phyloP scores from a whole-genome alignment of 2,329 filamentous ascomycete species.

The Acrocalymma vagum region DNA sequence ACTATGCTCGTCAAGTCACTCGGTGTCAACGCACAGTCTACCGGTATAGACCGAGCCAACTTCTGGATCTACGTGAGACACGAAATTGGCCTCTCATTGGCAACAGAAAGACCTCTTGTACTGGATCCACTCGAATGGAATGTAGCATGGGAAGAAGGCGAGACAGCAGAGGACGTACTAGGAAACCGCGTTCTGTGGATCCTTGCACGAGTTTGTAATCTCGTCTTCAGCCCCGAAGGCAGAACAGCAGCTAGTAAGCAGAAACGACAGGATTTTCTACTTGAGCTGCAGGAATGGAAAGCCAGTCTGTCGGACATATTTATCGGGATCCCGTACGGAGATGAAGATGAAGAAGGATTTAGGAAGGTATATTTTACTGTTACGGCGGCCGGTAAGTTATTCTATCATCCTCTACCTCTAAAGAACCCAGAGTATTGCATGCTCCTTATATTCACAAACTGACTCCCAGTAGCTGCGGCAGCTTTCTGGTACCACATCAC shows the following conservation, averaged over 20 bases:
- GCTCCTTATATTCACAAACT: slow-evolving; percentile 1
- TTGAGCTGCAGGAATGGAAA: slow-evolving; percentile 39
- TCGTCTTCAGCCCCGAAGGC: slow-evolving; percentile 33
- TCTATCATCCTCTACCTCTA: not conserved
- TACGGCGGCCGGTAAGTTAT: slow-evolving; percentile 29
- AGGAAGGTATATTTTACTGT: slow-evolving; percentile 41
- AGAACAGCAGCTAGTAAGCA: slow-evolving; percentile 16
- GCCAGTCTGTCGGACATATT: slow-evolving; percentile 35
- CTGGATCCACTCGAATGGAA: slow-evolving; percentile 41
- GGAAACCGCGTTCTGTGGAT: slow-evolving; percentile 44
- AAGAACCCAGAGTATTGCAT: not conserved
- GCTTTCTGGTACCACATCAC: slow-evolving; percentile 44
- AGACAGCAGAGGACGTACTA: slow-evolving; percentile 41
- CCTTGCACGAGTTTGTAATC: slow-evolving; percentile 37
- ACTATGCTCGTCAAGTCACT: slow-evolving; percentile 39
- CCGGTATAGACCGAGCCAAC: slow-evolving; percentile 39
- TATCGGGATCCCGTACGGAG: slow-evolving; percentile 40
- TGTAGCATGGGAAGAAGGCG: slow-evolving; percentile 34
- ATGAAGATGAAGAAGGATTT: slow-evolving; percentile 40
- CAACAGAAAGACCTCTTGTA: slow-evolving; percentile 36
- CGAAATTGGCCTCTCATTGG: slow-evolving; percentile 41
- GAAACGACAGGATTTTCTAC: slow-evolving; percentile 30
- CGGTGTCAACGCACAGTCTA: slow-evolving; percentile 35
- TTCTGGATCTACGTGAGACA: slow-evolving; percentile 47
- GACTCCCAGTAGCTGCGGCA: slow-evolving; percentile 26